Base-by-base conservation (phyloP, 805 yeast genomes). In the Kodamaea nitidulidarum region DNA sequence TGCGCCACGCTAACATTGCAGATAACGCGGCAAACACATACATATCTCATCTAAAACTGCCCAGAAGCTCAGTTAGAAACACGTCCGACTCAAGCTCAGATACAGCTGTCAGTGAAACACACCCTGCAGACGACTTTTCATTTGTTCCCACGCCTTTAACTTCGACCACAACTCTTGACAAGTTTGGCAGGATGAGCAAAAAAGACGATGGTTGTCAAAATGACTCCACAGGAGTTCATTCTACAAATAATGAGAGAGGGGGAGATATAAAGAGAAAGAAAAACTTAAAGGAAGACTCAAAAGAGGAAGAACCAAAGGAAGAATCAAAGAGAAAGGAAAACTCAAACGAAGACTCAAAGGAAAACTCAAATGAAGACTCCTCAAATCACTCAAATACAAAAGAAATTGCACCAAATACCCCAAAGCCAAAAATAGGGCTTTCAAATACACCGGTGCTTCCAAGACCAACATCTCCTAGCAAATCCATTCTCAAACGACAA, bases 1-100 rank as follows among this genome's bases (percentile, higher is more conserved):
- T n/a, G 28, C 28, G n/a, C 10, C n/a, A 6, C 28, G 14, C 31
- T 27, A 27, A 30, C 33, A 30, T 32, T 18, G 26, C 16, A 32
- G 24, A 12, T 12, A 14, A 14, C n/a, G 27, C 31, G 39, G 31
- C 24, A 22, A 29, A 21, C 15, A 26, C n/a, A n/a, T n/a, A 32
- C 39, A 29, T 9, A 12, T 14, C 31, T 27, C 16, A 12, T 27
- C 15, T 27, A 15, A 53, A 44, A 22, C 56, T 63, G 4, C 68
- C 67, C 12, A 56, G 60, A 6, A 61, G 61, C 38, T 67, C 70
- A 7, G 16, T 35, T 16, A 24, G 34, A 24, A 44, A 41, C 20
- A 31, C 40, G 33, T 58, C 58, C 40, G 64, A 61, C 44, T 67
- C 73, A 5, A 57, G 66, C 37, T 61, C 71, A 3, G 74, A 68